phyloP scores from a whole-genome alignment of 2,329 filamentous ascomycete genomes.

The Epichloe baconii region DNA sequence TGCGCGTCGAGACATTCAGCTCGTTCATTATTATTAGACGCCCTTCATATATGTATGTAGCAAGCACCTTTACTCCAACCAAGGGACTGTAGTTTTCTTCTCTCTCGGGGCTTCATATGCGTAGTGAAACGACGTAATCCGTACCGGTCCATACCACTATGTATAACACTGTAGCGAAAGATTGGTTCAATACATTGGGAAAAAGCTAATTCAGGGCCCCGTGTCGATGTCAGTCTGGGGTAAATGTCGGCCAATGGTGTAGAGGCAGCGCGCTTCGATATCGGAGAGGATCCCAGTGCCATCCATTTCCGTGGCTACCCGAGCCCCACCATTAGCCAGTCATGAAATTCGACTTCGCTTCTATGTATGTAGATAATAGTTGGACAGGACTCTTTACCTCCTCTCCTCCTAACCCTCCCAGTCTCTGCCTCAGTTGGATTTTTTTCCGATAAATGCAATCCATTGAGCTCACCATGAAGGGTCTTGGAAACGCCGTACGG shows the following conservation, averaged over 20 bases:
- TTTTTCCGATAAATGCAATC: slow-evolving; percentile 1
- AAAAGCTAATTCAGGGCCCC: too few relatives aligned
- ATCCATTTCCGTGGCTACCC: slow-evolving; percentile 11
- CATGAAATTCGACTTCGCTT: slow-evolving; percentile 6
- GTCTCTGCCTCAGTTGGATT: slow-evolving; percentile 1
- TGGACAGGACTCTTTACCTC: not conserved
- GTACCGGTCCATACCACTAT: too few relatives aligned
- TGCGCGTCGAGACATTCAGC: not conserved
- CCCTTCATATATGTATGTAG: not conserved
- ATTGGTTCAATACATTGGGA: too few relatives aligned
- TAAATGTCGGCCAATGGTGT: too few relatives aligned
- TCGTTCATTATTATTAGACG: not conserved
- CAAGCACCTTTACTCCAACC: not conserved
- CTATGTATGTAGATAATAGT: not conserved
- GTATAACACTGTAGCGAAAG: too few relatives aligned
- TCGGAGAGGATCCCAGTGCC: slow-evolving; percentile 9
- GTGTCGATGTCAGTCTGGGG: too few relatives aligned
- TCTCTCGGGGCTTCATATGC: not conserved
- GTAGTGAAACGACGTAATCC: not conserved
- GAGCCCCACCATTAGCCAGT: slow-evolving; percentile 11
- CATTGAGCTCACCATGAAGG: slow-evolving; percentile 15
- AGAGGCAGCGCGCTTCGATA: slow-evolving; percentile 6
- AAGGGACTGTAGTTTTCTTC: not conserved
- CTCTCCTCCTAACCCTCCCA: slow-evolving; percentile 3
- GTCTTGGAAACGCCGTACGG: slow-evolving; percentile 18